Conservation (phyloP, 2,329 filamentous ascomycete genomes). For the Scedosporium boydii region DNA sequence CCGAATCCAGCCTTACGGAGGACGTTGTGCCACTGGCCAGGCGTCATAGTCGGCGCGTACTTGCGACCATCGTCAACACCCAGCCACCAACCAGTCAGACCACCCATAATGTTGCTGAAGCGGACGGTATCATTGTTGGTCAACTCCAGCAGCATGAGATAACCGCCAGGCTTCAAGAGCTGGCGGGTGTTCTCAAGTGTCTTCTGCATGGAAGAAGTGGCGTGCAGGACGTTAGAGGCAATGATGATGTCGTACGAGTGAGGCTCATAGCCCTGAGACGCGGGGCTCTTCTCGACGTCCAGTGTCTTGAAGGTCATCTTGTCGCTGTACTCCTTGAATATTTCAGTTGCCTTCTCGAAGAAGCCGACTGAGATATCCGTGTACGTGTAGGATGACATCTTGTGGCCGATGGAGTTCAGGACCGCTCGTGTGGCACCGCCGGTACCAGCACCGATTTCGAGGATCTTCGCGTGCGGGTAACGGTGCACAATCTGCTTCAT, state of each 20-base stretch:
- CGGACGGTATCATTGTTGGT: not conserved
- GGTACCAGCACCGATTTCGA: not conserved
- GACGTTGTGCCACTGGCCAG: not conserved
- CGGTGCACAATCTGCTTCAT: not conserved
- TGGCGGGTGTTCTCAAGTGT: slow-evolving; percentile 12
- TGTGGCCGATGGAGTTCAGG: not conserved
- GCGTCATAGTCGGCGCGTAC: not conserved
- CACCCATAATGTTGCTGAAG: not conserved
- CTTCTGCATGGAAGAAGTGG: slow-evolving; percentile 16
- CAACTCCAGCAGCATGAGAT: slow-evolving; percentile 5
- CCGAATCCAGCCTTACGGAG: not conserved
- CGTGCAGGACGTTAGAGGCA: slow-evolving; percentile 20
- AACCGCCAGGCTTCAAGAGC: slow-evolving; percentile 18
- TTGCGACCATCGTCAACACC: not conserved
- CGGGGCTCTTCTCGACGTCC: slow-evolving; percentile 8
- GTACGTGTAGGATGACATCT: slow-evolving; percentile 21
- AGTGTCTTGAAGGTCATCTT: slow-evolving; percentile 17
- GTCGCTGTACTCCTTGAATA: slow-evolving; percentile 6
- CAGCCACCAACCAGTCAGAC: slow-evolving; percentile 1
- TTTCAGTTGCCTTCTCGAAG: slow-evolving; percentile 17
- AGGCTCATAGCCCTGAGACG: slow-evolving; percentile 10
- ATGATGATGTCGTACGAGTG: slow-evolving; percentile 15
- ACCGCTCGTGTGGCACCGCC: not conserved
- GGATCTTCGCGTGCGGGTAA: not conserved
- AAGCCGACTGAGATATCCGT: slow-evolving; percentile 28